Conservation (phyloP, 257 asterid genomes). For the Rehmannia glutinosa region DNA sequence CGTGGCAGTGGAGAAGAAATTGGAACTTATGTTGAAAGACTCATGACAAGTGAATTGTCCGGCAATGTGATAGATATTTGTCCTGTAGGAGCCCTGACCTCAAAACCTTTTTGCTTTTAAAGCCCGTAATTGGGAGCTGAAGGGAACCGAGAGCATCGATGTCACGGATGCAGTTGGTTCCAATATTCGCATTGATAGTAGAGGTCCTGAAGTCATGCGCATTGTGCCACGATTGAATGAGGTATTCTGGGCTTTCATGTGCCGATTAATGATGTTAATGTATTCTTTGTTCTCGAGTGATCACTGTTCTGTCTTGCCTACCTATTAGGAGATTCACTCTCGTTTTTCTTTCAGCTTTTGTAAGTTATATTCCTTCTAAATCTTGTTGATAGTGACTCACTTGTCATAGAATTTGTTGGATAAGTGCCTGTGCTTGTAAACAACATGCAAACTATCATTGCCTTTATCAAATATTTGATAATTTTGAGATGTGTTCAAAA, state of each 20-base stretch:
- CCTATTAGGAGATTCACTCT: background rate
- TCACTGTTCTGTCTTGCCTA: background rate
- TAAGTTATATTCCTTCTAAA: background rate
- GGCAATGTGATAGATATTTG: conserved; percentile 98
- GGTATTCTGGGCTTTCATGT: conserved; percentile 43
- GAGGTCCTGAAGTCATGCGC: conserved; percentile 99
- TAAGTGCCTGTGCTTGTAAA: conserved; percentile 1
- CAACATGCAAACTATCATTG: background rate
- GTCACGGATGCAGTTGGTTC: conserved; percentile 99
- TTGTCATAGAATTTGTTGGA: background rate
- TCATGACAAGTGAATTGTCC: conserved; percentile 98
- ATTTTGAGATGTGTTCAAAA: conserved; percentile 2
- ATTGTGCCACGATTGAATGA: conserved; percentile 92
- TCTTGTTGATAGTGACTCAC: background rate
- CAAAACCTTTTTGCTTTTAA: conserved; percentile 98
- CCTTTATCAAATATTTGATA: conserved; percentile 1
- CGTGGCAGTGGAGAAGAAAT: conserved; percentile 99
- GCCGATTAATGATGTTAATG: background rate
- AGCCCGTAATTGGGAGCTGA: conserved; percentile 98
- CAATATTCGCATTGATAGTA: conserved; percentile 92
- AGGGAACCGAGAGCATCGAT: conserved; percentile 98
- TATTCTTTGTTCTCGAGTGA: background rate
- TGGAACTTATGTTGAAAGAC: conserved; percentile 94
- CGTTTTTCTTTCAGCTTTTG: conserved; percentile 1
- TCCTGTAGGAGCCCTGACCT: conserved; percentile 98